These are phyloP conservation scores for Dicorynia guianensis DNA, from an alignment of 306 rosid species.

Conservation along the genomic window DNA sequence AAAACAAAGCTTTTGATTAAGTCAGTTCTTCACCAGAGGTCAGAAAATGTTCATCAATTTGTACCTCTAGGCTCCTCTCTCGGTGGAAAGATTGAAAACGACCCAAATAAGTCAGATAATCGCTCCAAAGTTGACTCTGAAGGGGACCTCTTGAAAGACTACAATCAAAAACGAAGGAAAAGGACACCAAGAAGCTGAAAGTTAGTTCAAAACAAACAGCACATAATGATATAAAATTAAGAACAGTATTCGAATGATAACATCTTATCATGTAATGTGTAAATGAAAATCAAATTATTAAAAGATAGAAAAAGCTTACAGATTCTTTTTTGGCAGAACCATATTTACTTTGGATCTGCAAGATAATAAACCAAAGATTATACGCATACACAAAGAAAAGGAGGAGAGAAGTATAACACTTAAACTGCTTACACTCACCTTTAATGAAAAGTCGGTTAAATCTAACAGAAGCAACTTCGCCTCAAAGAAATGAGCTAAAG, in stretches of 20 bases:
- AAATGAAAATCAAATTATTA: neutral
- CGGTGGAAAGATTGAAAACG: constrained; percentile 62
- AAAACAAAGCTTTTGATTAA: constrained; percentile 25
- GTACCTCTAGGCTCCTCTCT: constrained; percentile 81
- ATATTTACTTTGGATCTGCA: constrained; percentile 87
- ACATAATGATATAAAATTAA: neutral
- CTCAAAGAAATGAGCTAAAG: constrained; percentile 92
- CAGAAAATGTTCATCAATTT: neutral
- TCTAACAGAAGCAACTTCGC: constrained; percentile 94
- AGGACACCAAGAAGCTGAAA: constrained; percentile 10
- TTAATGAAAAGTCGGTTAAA: constrained; percentile 82
- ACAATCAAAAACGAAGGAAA: constrained; percentile 32
- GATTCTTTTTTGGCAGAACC: constrained; percentile 69
- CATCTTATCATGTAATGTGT: neutral
- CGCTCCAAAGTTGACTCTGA: constrained; percentile 85
- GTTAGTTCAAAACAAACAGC: constrained; percentile 20
- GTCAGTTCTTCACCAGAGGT: constrained; percentile 22
- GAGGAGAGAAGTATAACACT: neutral
- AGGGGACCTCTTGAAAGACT: constrained; percentile 83
- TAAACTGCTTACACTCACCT: constrained; percentile 50
- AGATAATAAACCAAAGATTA: constrained; percentile 26
- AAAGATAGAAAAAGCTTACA: constrained; percentile 59
- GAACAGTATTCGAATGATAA: neutral
- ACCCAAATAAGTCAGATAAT: constrained; percentile 78
- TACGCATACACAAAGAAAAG: neutral